Evolutionary conservation across 2,329 filamentous ascomycete genomes (phyloP).

Genomic region (Helotiales sp.): DNA sequence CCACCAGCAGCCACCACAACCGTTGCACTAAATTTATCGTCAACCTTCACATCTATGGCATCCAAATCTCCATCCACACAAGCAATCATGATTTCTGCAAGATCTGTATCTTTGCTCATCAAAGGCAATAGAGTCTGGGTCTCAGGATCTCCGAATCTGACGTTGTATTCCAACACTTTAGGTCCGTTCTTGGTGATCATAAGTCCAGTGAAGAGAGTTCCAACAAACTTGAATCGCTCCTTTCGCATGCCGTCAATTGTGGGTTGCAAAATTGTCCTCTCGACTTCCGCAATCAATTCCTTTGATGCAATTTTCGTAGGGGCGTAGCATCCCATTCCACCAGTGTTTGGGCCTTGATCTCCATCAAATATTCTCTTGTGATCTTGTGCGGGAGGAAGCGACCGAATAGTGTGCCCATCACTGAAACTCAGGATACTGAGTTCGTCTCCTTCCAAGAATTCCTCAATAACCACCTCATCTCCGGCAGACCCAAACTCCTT

Average conservation of each 20-base stretch:
- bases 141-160: slow-evolving; percentile 90
- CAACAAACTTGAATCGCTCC: slow-evolving; percentile 75
- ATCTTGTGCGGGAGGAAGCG: slow-evolving; percentile 89
- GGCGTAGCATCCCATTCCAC: slow-evolving; percentile 97
- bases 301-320: slow-evolving; percentile 75
- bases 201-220: slow-evolving; percentile 85
- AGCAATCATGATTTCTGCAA: slow-evolving; percentile 87
- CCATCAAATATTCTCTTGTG: slow-evolving; percentile 95
- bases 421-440: slow-evolving; percentile 89
- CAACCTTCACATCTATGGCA: slow-evolving; percentile 69
- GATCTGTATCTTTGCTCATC: slow-evolving; percentile 76
- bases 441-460: slow-evolving; percentile 90
- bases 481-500: slow-evolving; percentile 83
- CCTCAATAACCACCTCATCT: slow-evolving; percentile 92
- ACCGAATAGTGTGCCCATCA: slow-evolving; percentile 84
- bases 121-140: slow-evolving; percentile 85
- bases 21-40: slow-evolving; percentile 78
- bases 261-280: slow-evolving; percentile 83
- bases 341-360: slow-evolving; percentile 90
- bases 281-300: slow-evolving; percentile 76
- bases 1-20: slow-evolving; percentile 93
- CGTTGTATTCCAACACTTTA: slow-evolving; percentile 90
- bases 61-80: slow-evolving; percentile 78
- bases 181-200: slow-evolving; percentile 87
- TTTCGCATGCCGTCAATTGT: slow-evolving; percentile 87